Evolutionary conservation across 306 rosid genomes (phyloP).

Genomic region (Herpetospermum pedunculosum): DNA sequence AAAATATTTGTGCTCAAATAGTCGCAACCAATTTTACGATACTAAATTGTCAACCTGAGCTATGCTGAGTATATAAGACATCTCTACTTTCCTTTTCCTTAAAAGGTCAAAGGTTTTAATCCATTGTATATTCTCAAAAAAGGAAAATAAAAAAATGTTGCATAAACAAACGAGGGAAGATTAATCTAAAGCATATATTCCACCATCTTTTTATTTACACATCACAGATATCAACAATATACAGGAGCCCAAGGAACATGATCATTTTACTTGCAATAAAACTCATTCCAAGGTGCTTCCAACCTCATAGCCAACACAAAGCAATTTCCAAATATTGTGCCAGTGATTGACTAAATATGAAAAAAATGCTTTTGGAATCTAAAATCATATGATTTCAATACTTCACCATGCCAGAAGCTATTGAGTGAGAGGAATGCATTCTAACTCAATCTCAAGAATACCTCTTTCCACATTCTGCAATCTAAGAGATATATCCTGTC

Average conservation of each 20-base stretch:
- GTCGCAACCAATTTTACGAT: neutral
- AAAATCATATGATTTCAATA: neutral
- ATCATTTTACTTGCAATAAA: neutral
- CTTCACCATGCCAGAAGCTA: constrained; percentile 17
- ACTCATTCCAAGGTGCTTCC: neutral
- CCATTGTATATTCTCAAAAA: too few species aligned
- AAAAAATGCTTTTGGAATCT: neutral
- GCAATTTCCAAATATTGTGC: neutral
- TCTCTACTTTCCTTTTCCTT: neutral
- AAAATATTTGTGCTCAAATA: too few species aligned
- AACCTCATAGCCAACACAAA: neutral
- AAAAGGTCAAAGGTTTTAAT: too few species aligned
- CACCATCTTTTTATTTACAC: constrained; percentile 5
- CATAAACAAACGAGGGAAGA: neutral
- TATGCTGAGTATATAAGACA: neutral
- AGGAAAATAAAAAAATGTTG: neutral
- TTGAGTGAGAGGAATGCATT: constrained; percentile 87
- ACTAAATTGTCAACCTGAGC: neutral
- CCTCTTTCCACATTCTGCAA: constrained; percentile 82
- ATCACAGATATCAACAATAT: neutral
- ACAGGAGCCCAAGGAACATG: neutral
- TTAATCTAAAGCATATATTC: neutral
- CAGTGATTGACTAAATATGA: neutral
- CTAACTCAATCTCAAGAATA: constrained; percentile 57
- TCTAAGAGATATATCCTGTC: constrained; percentile 58